Conservation (phyloP, 371 early-diverging fungal genomes). For the Mortierella sp. region DNA sequence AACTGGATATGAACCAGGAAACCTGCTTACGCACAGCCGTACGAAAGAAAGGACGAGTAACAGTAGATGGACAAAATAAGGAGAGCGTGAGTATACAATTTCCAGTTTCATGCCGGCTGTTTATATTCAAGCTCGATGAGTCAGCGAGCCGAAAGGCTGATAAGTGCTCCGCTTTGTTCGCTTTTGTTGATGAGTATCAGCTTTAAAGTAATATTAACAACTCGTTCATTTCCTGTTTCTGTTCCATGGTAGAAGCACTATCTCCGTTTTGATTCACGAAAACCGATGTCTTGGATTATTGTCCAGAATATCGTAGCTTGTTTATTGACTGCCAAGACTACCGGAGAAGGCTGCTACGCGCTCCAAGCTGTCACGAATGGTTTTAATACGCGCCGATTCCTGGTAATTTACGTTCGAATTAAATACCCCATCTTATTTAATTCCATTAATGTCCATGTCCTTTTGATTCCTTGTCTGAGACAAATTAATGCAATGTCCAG, state of each 20-base stretch:
- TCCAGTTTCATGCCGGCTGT: background rate
- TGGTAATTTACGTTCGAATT: background rate
- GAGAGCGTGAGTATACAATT: background rate
- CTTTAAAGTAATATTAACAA: background rate
- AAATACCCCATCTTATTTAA: background rate
- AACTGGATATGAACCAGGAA: conserved; percentile 94
- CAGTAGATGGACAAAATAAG: background rate
- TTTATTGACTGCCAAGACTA: conserved; percentile 1
- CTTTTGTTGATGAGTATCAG: background rate
- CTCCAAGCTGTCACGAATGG: too few species aligned
- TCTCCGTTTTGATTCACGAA: background rate
- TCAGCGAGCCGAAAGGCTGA: background rate
- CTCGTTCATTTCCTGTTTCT: background rate
- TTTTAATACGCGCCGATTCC: background rate
- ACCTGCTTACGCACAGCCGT: conserved; percentile 59
- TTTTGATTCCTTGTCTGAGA: background rate
- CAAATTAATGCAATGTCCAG: background rate
- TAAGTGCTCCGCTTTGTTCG: background rate
- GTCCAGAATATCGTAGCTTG: background rate
- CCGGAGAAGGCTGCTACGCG: background rate
- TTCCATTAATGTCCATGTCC: background rate
- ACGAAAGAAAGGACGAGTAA: background rate
- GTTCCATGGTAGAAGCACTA: background rate
- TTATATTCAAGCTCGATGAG: background rate
- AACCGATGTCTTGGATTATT: background rate